Conservation (phyloP, 139 green algal genomes). For the Haematococcus lacustris region DNA sequence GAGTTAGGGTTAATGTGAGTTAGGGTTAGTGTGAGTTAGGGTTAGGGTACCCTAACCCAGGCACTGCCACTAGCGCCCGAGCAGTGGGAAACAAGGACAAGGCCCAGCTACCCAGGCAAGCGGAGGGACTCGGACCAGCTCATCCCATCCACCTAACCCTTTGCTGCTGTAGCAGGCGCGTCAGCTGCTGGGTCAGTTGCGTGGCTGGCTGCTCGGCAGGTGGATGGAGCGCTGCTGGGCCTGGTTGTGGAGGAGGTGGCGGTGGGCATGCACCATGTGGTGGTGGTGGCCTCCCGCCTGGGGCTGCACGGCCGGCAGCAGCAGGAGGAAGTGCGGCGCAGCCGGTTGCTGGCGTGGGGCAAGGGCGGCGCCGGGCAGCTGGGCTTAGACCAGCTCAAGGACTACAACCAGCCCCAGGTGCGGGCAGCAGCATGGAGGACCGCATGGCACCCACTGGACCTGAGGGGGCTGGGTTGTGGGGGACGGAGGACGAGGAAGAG, state of each 20-base stretch:
- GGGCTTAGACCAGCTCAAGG: constrained; percentile 33
- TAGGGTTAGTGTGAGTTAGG: too few relatives aligned
- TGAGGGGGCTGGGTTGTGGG: background rate
- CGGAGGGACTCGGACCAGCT: background rate
- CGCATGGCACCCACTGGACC: background rate
- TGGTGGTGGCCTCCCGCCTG: constrained; percentile 37
- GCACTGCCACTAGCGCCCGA: background rate
- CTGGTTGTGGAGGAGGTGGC: constrained; percentile 34
- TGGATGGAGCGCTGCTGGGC: constrained; percentile 33
- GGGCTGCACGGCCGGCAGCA: constrained; percentile 22
- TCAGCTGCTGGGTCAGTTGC: background rate
- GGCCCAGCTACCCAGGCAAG: too few relatives aligned
- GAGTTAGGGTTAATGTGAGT: too few relatives aligned
- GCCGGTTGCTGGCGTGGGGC: constrained; percentile 63
- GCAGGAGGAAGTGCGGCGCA: constrained; percentile 14
- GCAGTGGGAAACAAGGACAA: background rate
- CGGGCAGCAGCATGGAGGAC: background rate
- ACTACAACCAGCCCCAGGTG: constrained; percentile 40
- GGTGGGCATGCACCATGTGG: constrained; percentile 59
- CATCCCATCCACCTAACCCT: background rate
- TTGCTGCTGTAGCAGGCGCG: background rate
- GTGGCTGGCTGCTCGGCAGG: background rate
- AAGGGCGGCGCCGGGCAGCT: constrained; percentile 65
- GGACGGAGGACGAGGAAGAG: background rate
- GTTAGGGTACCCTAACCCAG: background rate